phyloP scores from a whole-genome alignment of 345 rosid species.

The Clausena lansium region DNA sequence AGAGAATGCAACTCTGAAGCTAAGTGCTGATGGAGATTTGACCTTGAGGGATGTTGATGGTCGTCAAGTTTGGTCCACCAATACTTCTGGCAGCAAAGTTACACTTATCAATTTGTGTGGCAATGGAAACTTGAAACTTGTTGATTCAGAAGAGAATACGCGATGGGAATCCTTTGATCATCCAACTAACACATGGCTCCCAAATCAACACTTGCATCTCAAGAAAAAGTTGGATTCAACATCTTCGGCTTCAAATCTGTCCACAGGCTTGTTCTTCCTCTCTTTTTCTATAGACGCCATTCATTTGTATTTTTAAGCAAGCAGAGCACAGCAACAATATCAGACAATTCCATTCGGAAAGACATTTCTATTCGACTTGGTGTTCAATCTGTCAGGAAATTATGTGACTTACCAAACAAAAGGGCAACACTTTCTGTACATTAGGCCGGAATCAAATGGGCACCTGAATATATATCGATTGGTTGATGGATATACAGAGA shows the following conservation, averaged over 20 bases:
- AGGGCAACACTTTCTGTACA: not conserved
- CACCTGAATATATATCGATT: not conserved
- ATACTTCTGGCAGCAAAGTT: not conserved
- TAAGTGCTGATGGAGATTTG: conserved; percentile 10
- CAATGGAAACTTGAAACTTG: conserved; percentile 12
- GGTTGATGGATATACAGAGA: not conserved
- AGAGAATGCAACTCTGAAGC: conserved; percentile 14
- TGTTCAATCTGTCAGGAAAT: not conserved
- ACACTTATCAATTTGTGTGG: not conserved
- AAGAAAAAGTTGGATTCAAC: conserved; percentile 7
- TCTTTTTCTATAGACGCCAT: not conserved
- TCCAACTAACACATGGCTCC: conserved; percentile 8
- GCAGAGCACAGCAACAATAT: not conserved
- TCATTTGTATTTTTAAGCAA: not conserved
- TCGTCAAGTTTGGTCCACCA: conserved; percentile 6
- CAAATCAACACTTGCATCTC: not conserved
- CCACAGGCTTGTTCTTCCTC: conserved; percentile 1
- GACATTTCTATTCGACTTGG: not conserved
- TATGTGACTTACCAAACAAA: not conserved
- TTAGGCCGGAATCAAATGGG: conserved; percentile 18
- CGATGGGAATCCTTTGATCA: conserved; percentile 15
- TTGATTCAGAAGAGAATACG: not conserved
- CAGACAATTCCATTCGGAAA: not conserved
- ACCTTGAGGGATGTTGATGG: conserved; percentile 4
- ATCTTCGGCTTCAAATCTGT: not conserved